Base-by-base conservation (phyloP, 1,284 basidiomycete genomes). In the Athelia psychrophila region DNA sequence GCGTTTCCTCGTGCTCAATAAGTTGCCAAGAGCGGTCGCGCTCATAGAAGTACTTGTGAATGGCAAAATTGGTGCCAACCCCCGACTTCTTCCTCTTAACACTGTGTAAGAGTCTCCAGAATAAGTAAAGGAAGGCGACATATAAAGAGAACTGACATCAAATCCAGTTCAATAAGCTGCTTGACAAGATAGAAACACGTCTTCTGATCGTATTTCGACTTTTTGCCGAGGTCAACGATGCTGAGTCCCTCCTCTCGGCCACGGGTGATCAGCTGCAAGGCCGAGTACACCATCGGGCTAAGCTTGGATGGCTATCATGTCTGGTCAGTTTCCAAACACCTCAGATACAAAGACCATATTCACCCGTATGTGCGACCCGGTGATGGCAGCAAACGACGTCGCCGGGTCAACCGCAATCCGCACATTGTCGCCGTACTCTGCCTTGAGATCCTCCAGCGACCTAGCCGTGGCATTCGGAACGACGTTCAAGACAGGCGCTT, bases 141-240 rank as follows among this genome's bases (percentile, higher is more conserved):
- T 23, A 27, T 25, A 46, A 6, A 23, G 32, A 48, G 44, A 35
- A 64, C 86, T 49, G 74, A 92, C 90, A 93, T 79, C 30, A 91
- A 73, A 55, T 83, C 82, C 49, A 94, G 73, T 44, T 86, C 82
- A 2, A 83, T 73, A 8, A 93, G 73, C 58, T 90, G 84, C 58
- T 84, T 82, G 53, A 92, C 81, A 54, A 92, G 79, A 69, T 93
- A 94, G 64, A 92, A 93, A 58, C 91, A 90, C 1, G 91, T 89
- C 68, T 94, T 95, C 62, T 92, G 90, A 63, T 95, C 93, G 61
- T 94, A 93, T 44, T 82, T 82, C n/a, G 91, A 86, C 58, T 80
- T 76, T 57, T 82, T 80, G 35, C 91, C 90, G 12, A 96, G 75
- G 36, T 89, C 81, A 12, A 92, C 80, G 44, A 90, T 86, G 15